Evolutionary conservation across 2,329 filamentous ascomycete genomes (phyloP), one percentile per base, ranked within the genome.

Genomic region (Phialophora expanda): DNA sequence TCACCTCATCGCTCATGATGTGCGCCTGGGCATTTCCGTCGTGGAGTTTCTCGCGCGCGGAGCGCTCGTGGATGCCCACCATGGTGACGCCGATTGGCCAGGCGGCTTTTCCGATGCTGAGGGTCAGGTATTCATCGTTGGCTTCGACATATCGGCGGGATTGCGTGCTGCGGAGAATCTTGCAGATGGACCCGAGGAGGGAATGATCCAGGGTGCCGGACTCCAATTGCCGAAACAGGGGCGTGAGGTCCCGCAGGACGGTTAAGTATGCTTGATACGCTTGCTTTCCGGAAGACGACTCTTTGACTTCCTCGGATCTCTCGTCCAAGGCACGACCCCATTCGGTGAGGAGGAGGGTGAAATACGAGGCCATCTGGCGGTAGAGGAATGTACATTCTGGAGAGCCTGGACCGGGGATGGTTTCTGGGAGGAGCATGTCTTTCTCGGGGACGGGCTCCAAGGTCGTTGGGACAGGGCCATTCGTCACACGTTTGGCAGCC

Each of bases 81-180:
- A 98, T 99, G 77, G 95, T 99, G 46, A 99, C 95, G 79, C 95
- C 95, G 75, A 99, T 99, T 26, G 95, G 95, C 95, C 95, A 99
- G 17, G 95, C 95, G 68, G 93, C 93, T 81, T 97, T 97, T 70
- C 93, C 93, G 75, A 99, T 99, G 76, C 92, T 96, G 62, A 99
- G 83, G 61, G 92, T 86, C 67, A 99, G 82, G 78, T 99, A 99
- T 0, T 92, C 93, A 76, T 99, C 92, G 76, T 98, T 98, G 38
- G 95, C 95, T 79, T 97, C 91, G 55, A 99, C 94, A 75, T 99
- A 99, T 69, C 92, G 87, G 66, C 93, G 86, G 75, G 93, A 89
- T 79, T 99, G 95, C 3, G 94, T 92, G 28, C 93, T 91, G 74
- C 91, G 86, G 32, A 97, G 93, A 71, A 99, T 97, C 78, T 97